Percentiles rank a stretch among this genome's conserved stretches.
phyloP scores from a whole-genome alignment of 305 asterid species.

The Fraxinus ornus region DNA sequence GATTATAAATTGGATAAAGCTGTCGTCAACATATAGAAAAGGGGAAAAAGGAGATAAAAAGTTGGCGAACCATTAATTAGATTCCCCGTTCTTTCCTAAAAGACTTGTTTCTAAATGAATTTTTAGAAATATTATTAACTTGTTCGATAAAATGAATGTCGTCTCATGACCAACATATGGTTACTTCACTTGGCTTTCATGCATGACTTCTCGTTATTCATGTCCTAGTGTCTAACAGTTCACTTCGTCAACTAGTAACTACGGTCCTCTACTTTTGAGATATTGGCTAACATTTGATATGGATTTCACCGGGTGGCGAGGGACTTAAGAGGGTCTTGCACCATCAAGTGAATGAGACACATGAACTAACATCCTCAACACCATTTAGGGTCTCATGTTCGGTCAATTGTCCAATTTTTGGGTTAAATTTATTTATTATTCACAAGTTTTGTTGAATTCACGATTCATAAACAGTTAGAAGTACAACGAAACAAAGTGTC shows the following conservation, averaged over 20 bases:
- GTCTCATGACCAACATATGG: neutral
- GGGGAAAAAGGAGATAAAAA: neutral
- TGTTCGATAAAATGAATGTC: neutral
- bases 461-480: neutral
- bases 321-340: neutral
- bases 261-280: neutral
- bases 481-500: neutral
- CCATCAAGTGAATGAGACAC: neutral
- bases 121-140: neutral
- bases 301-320: neutral
- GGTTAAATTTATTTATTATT: neutral
- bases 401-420: neutral
- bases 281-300: neutral
- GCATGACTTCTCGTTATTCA: neutral
- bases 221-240: neutral
- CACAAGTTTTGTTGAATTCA: neutral
- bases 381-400: neutral
- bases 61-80: slow-evolving; percentile 10
- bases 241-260: neutral
- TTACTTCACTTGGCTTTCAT: neutral
- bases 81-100: neutral
- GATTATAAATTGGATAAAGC: slow-evolving; percentile 20
- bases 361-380: neutral
- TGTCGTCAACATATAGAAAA: slow-evolving; percentile 19
- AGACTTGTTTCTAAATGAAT: slow-evolving; percentile 11